Conservation (phyloP, 2,329 filamentous ascomycete genomes). For the Lizonia empirigonia region DNA sequence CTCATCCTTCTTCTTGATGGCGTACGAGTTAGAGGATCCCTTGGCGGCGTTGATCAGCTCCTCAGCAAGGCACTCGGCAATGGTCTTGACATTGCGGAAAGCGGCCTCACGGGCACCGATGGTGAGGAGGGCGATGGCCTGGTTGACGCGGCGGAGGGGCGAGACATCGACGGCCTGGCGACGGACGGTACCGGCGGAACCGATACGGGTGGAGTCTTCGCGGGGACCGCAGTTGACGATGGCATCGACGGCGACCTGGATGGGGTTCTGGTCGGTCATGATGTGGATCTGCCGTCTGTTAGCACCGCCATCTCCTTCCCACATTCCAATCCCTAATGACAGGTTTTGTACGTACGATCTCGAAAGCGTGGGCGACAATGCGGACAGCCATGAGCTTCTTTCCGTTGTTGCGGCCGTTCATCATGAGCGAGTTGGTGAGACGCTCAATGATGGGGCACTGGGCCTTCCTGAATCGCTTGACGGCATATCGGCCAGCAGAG, state of each 20-base stretch:
- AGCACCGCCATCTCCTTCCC: conserved; percentile 9
- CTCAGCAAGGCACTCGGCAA: conserved; percentile 99
- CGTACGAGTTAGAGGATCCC: conserved; percentile 99
- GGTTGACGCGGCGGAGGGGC: conserved; percentile 98
- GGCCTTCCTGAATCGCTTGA: conserved; percentile 99
- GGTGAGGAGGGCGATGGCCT: conserved; percentile 98
- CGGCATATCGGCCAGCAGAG: conserved; percentile 97
- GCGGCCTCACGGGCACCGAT: conserved; percentile 97
- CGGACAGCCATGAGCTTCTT: conserved; percentile 99
- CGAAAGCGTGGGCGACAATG: conserved; percentile 98
- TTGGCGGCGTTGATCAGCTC: conserved; percentile 99
- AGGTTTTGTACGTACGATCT: conserved; percentile 79
- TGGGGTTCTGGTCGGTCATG: conserved; percentile 99
- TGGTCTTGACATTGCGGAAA: conserved; percentile 99
- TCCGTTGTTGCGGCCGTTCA: conserved; percentile 99
- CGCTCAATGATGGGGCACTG: conserved; percentile 99
- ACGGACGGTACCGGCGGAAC: conserved; percentile 98
- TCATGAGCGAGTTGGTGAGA: conserved; percentile 99
- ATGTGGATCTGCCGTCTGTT: conserved; percentile 81
- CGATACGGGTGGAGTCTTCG: conserved; percentile 99
- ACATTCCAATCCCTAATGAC: background rate
- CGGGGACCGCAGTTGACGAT: conserved; percentile 99
- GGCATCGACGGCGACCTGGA: conserved; percentile 98
- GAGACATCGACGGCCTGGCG: conserved; percentile 99
- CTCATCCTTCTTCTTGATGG: conserved; percentile 99